Evolutionary conservation across 805 yeast species (phyloP).

Genomic region (Teunomyces panamensis): DNA sequence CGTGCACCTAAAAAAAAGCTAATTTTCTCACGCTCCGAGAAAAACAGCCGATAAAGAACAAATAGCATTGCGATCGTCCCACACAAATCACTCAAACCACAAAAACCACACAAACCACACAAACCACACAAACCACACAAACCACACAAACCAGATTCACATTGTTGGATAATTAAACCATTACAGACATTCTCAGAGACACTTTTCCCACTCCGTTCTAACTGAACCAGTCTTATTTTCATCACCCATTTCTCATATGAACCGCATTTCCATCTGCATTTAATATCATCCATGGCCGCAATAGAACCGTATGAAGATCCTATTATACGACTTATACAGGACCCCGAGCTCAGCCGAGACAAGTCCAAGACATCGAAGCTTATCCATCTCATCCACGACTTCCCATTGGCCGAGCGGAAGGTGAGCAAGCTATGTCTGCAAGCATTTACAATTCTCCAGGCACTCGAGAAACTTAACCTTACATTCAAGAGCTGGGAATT

Average conservation of each 20-base stretch:
- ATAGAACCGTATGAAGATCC: constrained; percentile 44
- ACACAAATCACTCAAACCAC: neutral
- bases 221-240: neutral
- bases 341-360: constrained; percentile 46
- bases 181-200: neutral
- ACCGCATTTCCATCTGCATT: neutral
- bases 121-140: neutral
- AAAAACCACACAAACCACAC: neutral
- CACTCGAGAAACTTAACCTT: constrained; percentile 48
- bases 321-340: constrained; percentile 44
- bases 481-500: constrained; percentile 55
- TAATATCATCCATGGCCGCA: constrained; percentile 13
- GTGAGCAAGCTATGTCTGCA: constrained; percentile 48
- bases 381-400: constrained; percentile 40
- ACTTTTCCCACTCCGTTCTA: neutral
- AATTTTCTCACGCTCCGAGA: neutral
- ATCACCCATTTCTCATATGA: neutral
- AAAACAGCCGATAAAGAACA: neutral
- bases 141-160: too few species aligned
- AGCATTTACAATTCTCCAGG: constrained; percentile 45
- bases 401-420: constrained; percentile 41
- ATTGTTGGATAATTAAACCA: too few species aligned
- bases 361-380: constrained; percentile 40
- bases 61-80: neutral
- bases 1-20: neutral